Conservation (phyloP, 2,329 filamentous ascomycete genomes). For the Tolypocladium ophioglossoides region DNA sequence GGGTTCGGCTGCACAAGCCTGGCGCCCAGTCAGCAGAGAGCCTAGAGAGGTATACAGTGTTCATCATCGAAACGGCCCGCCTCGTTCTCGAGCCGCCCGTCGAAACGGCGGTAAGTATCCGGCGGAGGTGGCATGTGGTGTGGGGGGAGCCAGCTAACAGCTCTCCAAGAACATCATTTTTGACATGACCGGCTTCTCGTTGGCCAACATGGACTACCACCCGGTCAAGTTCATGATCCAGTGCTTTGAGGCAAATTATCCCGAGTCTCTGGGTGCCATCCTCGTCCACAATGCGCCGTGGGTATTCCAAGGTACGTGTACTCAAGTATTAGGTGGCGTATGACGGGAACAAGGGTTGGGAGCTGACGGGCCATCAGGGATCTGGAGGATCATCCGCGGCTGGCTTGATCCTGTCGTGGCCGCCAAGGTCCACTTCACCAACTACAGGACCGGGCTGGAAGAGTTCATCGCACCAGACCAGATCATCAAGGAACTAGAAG, state of each 20-base stretch:
- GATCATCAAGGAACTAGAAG: constrained; percentile 76
- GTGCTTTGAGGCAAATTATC: constrained; percentile 98
- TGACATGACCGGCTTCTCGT: constrained; percentile 87
- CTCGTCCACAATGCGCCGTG: constrained; percentile 94
- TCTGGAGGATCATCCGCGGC: constrained; percentile 90
- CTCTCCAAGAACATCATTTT: constrained; percentile 69
- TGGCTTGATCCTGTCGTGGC: constrained; percentile 98
- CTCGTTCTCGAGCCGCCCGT: constrained; percentile 69
- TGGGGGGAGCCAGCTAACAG: background rate
- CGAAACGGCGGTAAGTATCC: constrained; percentile 76
- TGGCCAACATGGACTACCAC: constrained; percentile 97
- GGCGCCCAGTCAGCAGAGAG: constrained; percentile 75
- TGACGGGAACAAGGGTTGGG: background rate
- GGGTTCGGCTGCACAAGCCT: constrained; percentile 70
- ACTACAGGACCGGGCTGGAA: constrained; percentile 66
- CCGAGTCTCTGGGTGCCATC: constrained; percentile 80
- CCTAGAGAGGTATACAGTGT: constrained; percentile 84
- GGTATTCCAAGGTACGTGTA: constrained; percentile 70
- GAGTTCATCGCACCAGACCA: constrained; percentile 60
- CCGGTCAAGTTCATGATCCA: constrained; percentile 99
- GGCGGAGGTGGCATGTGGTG: background rate
- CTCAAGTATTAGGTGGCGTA: background rate
- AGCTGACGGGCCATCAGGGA: constrained; percentile 39
- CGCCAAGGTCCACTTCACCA: constrained; percentile 87
- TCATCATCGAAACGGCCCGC: constrained; percentile 87